A percentile compares a stretch with the other conserved stretches of the same genome.
phyloP scores from a whole-genome alignment of 2,329 filamentous ascomycete genomes.

The Colletotrichum orbiculare region DNA sequence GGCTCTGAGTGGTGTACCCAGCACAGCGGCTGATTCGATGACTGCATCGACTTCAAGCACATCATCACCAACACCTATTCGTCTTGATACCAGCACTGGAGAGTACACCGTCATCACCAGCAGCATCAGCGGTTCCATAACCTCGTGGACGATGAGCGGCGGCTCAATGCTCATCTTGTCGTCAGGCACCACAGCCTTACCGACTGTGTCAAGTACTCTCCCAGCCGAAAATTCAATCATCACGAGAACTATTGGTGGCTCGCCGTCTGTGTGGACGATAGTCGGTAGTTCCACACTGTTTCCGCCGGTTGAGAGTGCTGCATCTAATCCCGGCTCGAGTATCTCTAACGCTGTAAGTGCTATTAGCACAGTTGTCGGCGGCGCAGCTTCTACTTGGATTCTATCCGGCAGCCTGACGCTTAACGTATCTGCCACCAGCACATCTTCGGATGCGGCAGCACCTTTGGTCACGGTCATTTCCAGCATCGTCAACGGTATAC shows the following conservation, averaged over 20 bases:
- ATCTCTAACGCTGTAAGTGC: background rate
- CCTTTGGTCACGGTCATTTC: constrained; percentile 2
- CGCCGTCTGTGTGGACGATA: background rate
- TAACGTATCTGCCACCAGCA: background rate
- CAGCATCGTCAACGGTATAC: background rate
- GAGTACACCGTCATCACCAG: background rate
- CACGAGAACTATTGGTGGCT: background rate
- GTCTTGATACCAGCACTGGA: too few species aligned
- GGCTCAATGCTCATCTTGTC: rapidly evolving
- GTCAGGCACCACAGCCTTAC: background rate
- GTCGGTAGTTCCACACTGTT: background rate
- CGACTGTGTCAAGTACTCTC: background rate
- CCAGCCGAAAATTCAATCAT: background rate
- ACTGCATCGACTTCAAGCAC: background rate
- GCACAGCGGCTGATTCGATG: background rate
- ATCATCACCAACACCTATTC: background rate
- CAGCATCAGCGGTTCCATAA: background rate
- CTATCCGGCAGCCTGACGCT: background rate
- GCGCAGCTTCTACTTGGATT: constrained; percentile 1
- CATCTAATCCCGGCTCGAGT: background rate
- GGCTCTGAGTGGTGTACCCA: background rate
- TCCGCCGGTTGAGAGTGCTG: background rate
- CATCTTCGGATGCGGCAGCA: too few species aligned
- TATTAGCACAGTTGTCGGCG: background rate
- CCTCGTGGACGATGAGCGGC: background rate